phyloP scores from a whole-genome alignment of 805 yeast species.

The Metschnikowia dekortorum region DNA sequence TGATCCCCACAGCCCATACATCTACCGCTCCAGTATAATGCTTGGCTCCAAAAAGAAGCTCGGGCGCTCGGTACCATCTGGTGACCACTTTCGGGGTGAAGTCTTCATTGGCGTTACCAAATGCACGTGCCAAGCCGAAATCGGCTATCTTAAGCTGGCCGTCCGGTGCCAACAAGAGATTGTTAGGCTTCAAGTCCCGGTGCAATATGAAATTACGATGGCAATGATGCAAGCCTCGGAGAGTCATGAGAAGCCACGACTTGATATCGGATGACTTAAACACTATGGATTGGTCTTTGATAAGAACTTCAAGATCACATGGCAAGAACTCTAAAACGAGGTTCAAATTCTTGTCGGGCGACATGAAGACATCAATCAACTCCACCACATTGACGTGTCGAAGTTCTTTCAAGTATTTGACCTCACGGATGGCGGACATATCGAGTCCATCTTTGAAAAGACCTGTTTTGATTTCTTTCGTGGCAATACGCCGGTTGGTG shows the following conservation, averaged over 20 bases:
- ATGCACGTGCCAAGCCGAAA: constrained; percentile 90
- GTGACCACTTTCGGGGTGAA: constrained; percentile 94
- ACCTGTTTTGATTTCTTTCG: constrained; percentile 92
- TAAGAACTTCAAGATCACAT: constrained; percentile 83
- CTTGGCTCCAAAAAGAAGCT: constrained; percentile 40
- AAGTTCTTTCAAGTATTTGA: constrained; percentile 80
- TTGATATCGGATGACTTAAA: constrained; percentile 86
- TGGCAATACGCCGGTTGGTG: constrained; percentile 64
- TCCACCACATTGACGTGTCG: constrained; percentile 77
- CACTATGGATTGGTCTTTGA: constrained; percentile 70
- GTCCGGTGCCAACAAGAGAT: constrained; percentile 76
- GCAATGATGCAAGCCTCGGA: constrained; percentile 92
- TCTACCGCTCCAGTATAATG: constrained; percentile 44
- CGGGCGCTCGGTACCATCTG: constrained; percentile 92
- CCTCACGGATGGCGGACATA: constrained; percentile 95
- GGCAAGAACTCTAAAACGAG: constrained; percentile 92
- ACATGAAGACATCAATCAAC: constrained; percentile 74
- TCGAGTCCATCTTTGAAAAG: constrained; percentile 94
- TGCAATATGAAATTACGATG: constrained; percentile 89
- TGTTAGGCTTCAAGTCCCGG: constrained; percentile 91
- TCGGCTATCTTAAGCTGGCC: constrained; percentile 94
- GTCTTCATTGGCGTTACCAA: constrained; percentile 67
- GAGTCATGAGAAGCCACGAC: constrained; percentile 90
- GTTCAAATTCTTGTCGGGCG: constrained; percentile 61
- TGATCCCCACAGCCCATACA: constrained; percentile 48